Conservation (phyloP, 371 early-diverging fungal genomes). For the Paraphysoderma sedebokerense region DNA sequence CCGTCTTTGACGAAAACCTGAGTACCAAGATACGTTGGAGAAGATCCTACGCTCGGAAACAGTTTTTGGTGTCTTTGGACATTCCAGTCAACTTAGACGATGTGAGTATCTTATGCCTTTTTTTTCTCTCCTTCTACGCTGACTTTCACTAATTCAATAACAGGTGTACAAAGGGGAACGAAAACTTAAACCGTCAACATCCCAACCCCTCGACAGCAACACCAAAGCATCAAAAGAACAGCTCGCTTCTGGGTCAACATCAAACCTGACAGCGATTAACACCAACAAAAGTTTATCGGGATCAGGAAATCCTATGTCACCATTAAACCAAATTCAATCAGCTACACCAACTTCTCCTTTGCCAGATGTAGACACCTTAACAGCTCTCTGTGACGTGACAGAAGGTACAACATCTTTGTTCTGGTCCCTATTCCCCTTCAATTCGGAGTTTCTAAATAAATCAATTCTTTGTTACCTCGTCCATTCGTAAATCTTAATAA, state of each 20-base stretch:
- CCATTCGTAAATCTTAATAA: neutral
- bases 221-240: too few species aligned
- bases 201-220: neutral
- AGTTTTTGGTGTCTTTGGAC: constrained; percentile 13
- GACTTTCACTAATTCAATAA: neutral
- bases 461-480: neutral
- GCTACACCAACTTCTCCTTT: neutral
- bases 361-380: neutral
- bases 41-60: constrained; percentile 8
- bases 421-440: too few species aligned
- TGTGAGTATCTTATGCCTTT: neutral
- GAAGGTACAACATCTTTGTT: too few species aligned
- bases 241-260: too few species aligned
- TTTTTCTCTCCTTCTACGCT: neutral
- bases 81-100: constrained; percentile 3
- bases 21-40: constrained; percentile 18
- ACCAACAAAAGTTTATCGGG: too few species aligned
- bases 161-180: neutral
- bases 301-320: too few species aligned
- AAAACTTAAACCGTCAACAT: neutral
- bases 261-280: too few species aligned
- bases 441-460: too few species aligned
- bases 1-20: constrained; percentile 10
- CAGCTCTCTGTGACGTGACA: too few species aligned
- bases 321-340: too few species aligned